Conservation (phyloP, 805 yeast species). For the Myxozyma lipomycoides region DNA sequence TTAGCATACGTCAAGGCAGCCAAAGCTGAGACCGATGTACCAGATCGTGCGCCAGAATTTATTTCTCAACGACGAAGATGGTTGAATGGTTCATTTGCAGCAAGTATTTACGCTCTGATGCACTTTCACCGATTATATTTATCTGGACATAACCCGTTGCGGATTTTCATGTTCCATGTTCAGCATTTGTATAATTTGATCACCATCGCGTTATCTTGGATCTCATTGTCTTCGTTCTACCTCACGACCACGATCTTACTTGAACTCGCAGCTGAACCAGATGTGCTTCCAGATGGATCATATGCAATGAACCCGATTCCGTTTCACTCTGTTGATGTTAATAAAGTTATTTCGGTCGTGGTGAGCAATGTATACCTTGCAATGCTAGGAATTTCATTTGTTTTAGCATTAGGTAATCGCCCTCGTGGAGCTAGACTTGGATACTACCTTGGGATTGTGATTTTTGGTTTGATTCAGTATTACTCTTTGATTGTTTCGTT, state of each 20-base stretch:
- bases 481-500: slow-evolving; percentile 58
- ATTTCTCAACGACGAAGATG: slow-evolving; percentile 63
- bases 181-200: slow-evolving; percentile 55
- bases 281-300: slow-evolving; percentile 40
- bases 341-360: slow-evolving; percentile 30
- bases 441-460: slow-evolving; percentile 50
- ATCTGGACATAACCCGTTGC: slow-evolving; percentile 50
- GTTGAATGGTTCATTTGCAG: slow-evolving; percentile 68
- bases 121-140: slow-evolving; percentile 55
- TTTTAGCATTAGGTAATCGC: slow-evolving; percentile 59
- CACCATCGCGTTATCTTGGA: slow-evolving; percentile 58
- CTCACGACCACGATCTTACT: slow-evolving; percentile 61
- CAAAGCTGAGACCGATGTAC: slow-evolving; percentile 66
- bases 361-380: slow-evolving; percentile 56
- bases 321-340: slow-evolving; percentile 8
- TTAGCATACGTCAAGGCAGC: slow-evolving; percentile 60
- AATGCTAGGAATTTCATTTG: slow-evolving; percentile 55
- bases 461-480: slow-evolving; percentile 58
- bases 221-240: slow-evolving; percentile 58
- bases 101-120: slow-evolving; percentile 53
- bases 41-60: slow-evolving; percentile 58
- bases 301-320: slow-evolving; percentile 35
- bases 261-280: slow-evolving; percentile 42
- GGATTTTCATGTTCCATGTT: slow-evolving; percentile 51
- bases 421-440: slow-evolving; percentile 58